These are phyloP conservation scores for Cornus kousa DNA, from an alignment of 148 eudicot species.

Conservation along the genomic window DNA sequence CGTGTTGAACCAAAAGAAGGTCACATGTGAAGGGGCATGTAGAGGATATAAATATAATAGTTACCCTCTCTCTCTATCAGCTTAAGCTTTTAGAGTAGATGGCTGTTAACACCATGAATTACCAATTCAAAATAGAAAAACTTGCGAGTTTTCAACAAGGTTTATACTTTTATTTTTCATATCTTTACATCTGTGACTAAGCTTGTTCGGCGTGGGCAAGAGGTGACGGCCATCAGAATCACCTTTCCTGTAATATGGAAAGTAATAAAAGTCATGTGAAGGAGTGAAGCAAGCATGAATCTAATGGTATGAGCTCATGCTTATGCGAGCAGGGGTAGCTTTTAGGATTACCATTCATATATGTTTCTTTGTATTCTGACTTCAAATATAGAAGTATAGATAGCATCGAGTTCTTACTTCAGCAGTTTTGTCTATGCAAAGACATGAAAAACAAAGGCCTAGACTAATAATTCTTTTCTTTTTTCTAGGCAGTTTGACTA, in stretches of 20 bases:
- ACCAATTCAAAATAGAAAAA: neutral
- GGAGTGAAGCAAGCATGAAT: neutral
- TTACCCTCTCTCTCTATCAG: no score
- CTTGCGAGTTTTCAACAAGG: neutral
- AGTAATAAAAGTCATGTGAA: neutral
- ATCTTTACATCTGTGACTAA: neutral
- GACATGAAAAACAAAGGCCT: neutral
- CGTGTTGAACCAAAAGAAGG: no score
- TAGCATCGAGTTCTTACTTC: neutral
- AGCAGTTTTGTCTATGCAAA: neutral
- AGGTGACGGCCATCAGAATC: neutral
- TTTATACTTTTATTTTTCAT: no score
- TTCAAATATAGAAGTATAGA: neutral
- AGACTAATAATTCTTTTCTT: no score
- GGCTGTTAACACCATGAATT: no score
- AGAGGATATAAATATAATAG: no score
- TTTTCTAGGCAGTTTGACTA: neutral
- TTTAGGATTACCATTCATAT: neutral
- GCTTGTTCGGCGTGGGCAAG: neutral
- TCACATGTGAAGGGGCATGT: no score
- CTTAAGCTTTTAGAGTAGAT: no score
- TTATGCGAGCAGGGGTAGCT: no score
- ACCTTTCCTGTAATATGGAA: neutral
- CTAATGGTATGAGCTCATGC: no score
- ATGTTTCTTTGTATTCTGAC: neutral